Evolutionary conservation across 352 stramenopile genomes (phyloP), one percentile per base, ranked within the genome.

Genomic region (Pythium chondricola): DNA sequence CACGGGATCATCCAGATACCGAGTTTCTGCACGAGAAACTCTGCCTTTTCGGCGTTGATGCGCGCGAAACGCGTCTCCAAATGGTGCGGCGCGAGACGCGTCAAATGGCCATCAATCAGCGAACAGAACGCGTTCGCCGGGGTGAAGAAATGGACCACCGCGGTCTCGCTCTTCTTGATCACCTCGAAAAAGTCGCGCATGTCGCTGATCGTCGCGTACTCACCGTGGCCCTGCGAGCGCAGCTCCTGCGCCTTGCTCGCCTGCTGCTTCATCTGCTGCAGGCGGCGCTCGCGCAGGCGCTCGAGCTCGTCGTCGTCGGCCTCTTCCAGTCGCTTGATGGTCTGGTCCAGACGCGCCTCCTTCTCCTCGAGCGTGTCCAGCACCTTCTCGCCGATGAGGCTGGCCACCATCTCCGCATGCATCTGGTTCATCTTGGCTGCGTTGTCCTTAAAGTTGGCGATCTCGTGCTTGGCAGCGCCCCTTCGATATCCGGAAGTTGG

Each of bases 61-160:
- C 94, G 95, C 33, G 93, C 68, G 65, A 99, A 98, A 48, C 82
- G 81, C 24, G 96, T 98, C 69, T 98, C 96, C 6, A 97, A 45
- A 72, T 98, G 95, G 38, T 85, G 78, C 25, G 70, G 64, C 38
- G 95, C 92, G 16, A 99, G 68, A 17, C 92, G 83, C 37, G 67
- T 57, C 42, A 99, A 66, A 61, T 98, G 93, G 9, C 76, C 83
- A 65, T 99, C 90, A 50, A 99, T 82, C 13, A 97, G 68, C 60
- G 97, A 78, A 55, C 95, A 99, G 50, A 92, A 90, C 27, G 79
- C 69, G 40, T 96, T 98, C 13, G 83, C 83, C 0, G 85, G 81
- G 49, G 95, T 88, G 69, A 98, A 97, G 65, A 99, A 99, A 75
- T 99, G 95, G 38, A 97, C 77, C 21, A 98, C 83, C 25, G 96